Evolutionary conservation across 768 basidiomycete species (phyloP), one percentile per base, ranked within the genome.

Genomic region (Nidularia pulvinata): DNA sequence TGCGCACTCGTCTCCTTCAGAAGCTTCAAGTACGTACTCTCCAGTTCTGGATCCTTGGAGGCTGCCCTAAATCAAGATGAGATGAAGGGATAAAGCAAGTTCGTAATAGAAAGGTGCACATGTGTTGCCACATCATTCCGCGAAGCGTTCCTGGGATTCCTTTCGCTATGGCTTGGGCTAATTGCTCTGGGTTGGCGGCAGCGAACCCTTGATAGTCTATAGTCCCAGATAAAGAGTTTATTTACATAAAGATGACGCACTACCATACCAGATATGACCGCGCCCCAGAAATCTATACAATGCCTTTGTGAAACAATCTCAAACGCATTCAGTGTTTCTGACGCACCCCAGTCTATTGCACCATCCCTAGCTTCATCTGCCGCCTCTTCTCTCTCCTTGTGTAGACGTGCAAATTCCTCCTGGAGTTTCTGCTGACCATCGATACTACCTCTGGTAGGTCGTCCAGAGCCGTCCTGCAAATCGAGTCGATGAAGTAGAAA

Each of bases 71-170:
- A n/a, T 46, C 3, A 46, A n/a, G 25, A 46, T n/a, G 25, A 25
- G 25, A 25, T 25, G 25, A 25, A 25, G 25, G 25, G 25, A 25
- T 25, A 25, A 25, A 25, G 25, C 25, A 25, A 25, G 25, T 25
- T 25, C 35, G 4, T n/a, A 43, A 39, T 16, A 25, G 39, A 36
- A 10, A 33, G 10, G 34, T 52, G 59, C 74, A 91, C 94, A 96
- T 97, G 66, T 96, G 79, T 66, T 97, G 95, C 93, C 92, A 98
- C 77, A 96, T 85, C 87, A 98, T 96, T 47, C 94, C 94, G 49
- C 94, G 84, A 46, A 95, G 72, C 1, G 93, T 85, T 43, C 83
- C 76, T 11, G 97, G 97, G 39, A 99, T 93, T 3, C 97, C 97
- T 56, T 78, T 80, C 59, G 97, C 94, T 50, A 99, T 99, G 3